Evolutionary conservation across 257 asterid genomes (phyloP).

Genomic region (Osmanthus fragrans): DNA sequence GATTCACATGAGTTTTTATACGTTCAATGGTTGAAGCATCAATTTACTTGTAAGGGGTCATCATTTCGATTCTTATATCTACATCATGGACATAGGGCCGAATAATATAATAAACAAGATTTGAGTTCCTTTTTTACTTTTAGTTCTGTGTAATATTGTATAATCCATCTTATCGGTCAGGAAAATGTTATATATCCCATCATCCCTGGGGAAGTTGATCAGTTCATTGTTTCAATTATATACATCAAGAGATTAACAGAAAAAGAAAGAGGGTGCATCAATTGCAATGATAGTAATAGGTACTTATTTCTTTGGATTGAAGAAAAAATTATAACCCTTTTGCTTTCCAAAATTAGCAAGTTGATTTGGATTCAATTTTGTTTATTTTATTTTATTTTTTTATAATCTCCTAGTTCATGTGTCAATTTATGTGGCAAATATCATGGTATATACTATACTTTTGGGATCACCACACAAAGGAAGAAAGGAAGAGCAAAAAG

Average conservation of each 20-base stretch:
- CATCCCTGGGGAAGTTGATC: background rate
- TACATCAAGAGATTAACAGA: background rate
- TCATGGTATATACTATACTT: background rate
- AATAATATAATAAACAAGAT: background rate
- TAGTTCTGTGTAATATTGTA: too few relatives aligned
- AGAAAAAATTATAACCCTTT: conserved; percentile 53
- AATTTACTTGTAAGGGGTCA: background rate
- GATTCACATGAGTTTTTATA: background rate
- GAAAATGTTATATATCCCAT: background rate
- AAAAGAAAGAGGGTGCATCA: background rate
- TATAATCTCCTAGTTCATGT: conserved; percentile 30
- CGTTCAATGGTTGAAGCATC: background rate
- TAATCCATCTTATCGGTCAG: too few relatives aligned
- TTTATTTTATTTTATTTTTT: background rate
- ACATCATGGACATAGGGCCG: background rate
- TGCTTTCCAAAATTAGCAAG: conserved; percentile 29
- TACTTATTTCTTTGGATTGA: conserved; percentile 49
- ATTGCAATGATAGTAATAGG: conserved; percentile 33
- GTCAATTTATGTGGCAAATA: conserved; percentile 14
- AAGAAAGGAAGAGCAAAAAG: background rate
- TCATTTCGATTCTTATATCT: background rate
- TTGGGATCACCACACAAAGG: background rate
- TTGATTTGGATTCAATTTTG: conserved; percentile 25
- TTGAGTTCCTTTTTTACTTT: background rate
- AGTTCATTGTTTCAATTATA: background rate